A percentile compares a stretch with the other conserved stretches of the same genome.
phyloP scores from a whole-genome alignment of 768 basidiomycete species.

The Trametes gibbosa region DNA sequence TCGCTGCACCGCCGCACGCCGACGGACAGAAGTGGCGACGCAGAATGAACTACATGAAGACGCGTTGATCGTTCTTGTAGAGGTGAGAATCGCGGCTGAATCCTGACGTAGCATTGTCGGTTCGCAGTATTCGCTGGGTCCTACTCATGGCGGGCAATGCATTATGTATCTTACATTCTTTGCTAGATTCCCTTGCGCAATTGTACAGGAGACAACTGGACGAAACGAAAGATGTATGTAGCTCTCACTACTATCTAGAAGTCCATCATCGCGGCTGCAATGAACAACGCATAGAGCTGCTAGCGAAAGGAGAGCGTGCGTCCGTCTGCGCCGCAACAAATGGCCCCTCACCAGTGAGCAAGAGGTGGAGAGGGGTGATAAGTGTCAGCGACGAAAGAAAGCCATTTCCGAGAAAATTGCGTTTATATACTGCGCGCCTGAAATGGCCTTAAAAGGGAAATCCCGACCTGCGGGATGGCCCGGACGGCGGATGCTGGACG shows the following conservation, averaged over 20 bases:
- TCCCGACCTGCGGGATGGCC: background rate
- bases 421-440: slow-evolving; percentile 5
- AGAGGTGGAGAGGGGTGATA: slow-evolving; percentile 31
- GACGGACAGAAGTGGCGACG: too few relatives aligned
- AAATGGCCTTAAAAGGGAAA: background rate
- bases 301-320: slow-evolving; percentile 36
- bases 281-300: slow-evolving; percentile 33
- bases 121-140: too few relatives aligned
- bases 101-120: too few relatives aligned
- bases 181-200: background rate
- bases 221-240: slow-evolving; percentile 28
- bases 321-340: slow-evolving; percentile 26
- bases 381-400: slow-evolving; percentile 27
- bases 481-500: background rate
- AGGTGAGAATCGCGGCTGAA: too few relatives aligned
- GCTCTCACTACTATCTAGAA: slow-evolving; percentile 41
- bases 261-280: slow-evolving; percentile 32
- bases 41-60: too few relatives aligned
- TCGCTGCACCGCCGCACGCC: too few relatives aligned
- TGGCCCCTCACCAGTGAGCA: slow-evolving; percentile 28
- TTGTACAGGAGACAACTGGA: background rate
- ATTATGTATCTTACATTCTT: too few relatives aligned
- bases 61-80: too few relatives aligned
- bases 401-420: background rate
- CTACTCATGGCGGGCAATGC: too few relatives aligned